Conservation (phyloP, 2,329 filamentous ascomycete species). For the Colletotrichum tabaci region DNA sequence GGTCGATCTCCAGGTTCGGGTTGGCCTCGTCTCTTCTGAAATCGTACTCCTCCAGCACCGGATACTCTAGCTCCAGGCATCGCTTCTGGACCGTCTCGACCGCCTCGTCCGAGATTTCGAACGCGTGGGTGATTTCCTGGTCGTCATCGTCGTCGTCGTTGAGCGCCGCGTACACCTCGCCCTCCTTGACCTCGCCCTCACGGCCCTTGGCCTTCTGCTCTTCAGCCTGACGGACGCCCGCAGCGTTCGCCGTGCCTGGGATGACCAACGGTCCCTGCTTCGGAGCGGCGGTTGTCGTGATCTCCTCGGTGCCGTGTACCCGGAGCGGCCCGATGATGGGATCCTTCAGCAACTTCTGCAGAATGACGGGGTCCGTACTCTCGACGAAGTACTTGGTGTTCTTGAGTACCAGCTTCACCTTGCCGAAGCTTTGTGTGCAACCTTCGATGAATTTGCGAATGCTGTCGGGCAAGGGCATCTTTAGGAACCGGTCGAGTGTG, state of each 20-base stretch:
- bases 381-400: conserved; percentile 96
- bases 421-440: conserved; percentile 92
- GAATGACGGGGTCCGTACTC: conserved; percentile 87
- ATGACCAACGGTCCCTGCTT: conserved; percentile 92
- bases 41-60: conserved; percentile 96
- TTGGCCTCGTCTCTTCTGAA: conserved; percentile 93
- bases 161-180: conserved; percentile 79
- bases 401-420: conserved; percentile 94
- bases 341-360: conserved; percentile 90
- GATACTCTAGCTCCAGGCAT: conserved; percentile 88
- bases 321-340: conserved; percentile 84
- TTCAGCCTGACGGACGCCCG: conserved; percentile 83
- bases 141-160: conserved; percentile 92
- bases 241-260: conserved; percentile 93
- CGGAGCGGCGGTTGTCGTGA: conserved; percentile 86
- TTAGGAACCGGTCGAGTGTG: conserved; percentile 88
- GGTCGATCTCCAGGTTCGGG: conserved; percentile 92
- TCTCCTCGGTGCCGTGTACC: conserved; percentile 78
- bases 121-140: conserved; percentile 90
- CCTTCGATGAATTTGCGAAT: conserved; percentile 83
- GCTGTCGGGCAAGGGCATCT: conserved; percentile 86
- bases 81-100: conserved; percentile 92
- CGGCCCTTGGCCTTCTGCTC: conserved; percentile 61
- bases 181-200: conserved; percentile 68
- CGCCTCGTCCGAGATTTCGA: conserved; percentile 86